Evolutionary conservation across 352 stramenopile species (phyloP).

Genomic region (Pythium vanterpoolii): DNA sequence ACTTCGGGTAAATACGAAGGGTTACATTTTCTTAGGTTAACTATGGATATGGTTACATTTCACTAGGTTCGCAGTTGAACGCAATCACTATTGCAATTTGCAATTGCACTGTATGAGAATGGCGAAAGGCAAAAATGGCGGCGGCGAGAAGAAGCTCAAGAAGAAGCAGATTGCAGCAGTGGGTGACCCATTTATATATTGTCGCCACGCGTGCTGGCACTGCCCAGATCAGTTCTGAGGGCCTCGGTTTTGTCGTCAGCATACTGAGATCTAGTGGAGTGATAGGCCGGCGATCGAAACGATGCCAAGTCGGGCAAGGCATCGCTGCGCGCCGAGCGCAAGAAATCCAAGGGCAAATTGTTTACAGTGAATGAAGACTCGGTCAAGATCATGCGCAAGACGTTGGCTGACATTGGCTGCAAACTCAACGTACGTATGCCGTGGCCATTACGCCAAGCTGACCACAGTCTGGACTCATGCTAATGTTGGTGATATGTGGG

Average conservation of each 20-base stretch:
- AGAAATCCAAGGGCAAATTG: conserved; percentile 34
- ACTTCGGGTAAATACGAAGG: conserved; percentile 11
- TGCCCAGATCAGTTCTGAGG: neutral
- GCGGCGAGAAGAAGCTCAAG: conserved; percentile 21
- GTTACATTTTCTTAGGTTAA: neutral
- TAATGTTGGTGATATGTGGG: neutral
- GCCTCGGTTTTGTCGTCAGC: neutral
- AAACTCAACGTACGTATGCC: conserved; percentile 62
- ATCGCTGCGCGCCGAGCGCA: conserved; percentile 22
- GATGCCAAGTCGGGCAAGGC: conserved; percentile 22
- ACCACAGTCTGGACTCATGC: too few species aligned
- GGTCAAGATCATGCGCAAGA: conserved; percentile 51
- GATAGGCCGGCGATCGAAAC: neutral
- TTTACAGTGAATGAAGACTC: conserved; percentile 35
- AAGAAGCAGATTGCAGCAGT: conserved; percentile 15
- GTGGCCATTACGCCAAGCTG: too few species aligned
- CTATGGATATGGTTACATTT: conserved; percentile 2
- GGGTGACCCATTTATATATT: neutral
- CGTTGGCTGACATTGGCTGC: conserved; percentile 53
- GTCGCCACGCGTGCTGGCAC: neutral
- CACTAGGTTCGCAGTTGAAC: conserved; percentile 11
- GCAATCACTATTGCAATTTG: neutral
- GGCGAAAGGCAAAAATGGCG: conserved; percentile 18
- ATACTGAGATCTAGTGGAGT: neutral
- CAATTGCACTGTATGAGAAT: too few species aligned